Conservation (phyloP, 164 flowering plant species). For the Chimonanthus praecox region DNA sequence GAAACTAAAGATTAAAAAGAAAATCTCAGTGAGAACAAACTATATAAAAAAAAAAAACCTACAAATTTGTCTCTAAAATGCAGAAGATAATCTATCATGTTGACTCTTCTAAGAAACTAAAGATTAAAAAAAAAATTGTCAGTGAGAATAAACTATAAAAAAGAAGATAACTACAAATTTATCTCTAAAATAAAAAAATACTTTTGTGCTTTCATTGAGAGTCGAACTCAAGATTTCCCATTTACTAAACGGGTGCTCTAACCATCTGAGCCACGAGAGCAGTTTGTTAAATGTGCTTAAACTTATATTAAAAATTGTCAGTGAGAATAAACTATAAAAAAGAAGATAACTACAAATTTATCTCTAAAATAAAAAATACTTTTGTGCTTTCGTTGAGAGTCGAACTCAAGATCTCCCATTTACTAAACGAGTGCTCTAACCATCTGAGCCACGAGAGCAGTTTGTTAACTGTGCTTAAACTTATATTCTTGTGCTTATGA, state of each 20-base stretch:
- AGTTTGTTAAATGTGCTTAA: too few species aligned
- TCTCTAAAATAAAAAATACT: background rate
- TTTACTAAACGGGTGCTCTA: slow-evolving; percentile 99
- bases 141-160: background rate
- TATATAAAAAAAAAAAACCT: too few species aligned
- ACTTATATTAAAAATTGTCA: too few species aligned
- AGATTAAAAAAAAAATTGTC: background rate
- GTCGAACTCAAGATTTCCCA: slow-evolving; percentile 98
- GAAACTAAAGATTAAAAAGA: background rate
- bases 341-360: background rate
- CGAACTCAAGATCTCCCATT: slow-evolving; percentile 98
- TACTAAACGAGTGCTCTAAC: slow-evolving; percentile 99
- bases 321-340: background rate
- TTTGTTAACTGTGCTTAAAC: too few species aligned
- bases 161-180: background rate
- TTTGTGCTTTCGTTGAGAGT: slow-evolving; percentile 78
- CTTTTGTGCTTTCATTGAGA: slow-evolving; percentile 67
- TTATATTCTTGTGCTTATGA: too few species aligned
- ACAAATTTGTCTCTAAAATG: background rate
- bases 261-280: slow-evolving; percentile 45
- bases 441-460: slow-evolving; percentile 34
- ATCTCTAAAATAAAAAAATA: background rate
- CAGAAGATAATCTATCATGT: background rate
- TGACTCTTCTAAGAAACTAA: background rate
- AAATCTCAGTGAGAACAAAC: too few species aligned